Base-by-base conservation (phyloP, 257 asterid species). In the Perilla frutescens region DNA sequence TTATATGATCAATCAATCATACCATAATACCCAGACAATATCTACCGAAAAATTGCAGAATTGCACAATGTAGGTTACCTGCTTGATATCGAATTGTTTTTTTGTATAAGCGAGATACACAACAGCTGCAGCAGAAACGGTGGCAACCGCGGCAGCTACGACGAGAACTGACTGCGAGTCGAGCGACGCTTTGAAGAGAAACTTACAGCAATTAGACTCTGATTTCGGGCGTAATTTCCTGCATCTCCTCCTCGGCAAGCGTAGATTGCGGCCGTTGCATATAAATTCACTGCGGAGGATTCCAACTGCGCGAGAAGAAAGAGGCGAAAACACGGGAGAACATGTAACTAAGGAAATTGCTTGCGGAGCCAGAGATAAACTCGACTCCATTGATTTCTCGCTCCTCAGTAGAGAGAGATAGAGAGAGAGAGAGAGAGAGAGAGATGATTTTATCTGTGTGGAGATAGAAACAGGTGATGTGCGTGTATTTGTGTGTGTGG, bases 91-190 rank as follows among this genome's bases (percentile, higher is more conserved):
- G 11, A 69, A 11, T 31, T 79, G 83, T 15, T 77, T 67, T 68
- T 69, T 77, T 1, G 82, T 71, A 70, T 81, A 75, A 56, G 76
- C 77, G 9, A 83, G 32, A 74, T 79, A 82, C 44, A 88, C 85
- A 12, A 83, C 69, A 3, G 86, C 76, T 41, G 88, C 77, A 41
- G 92, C 96, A 56, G 97, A 87, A 60, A 86, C 85, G 5, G 90
- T 77, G 60, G 87, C 82, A 31, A 81, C 82, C 3, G 90, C 85
- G 9, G 91, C 91, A 12, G 82, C 84, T 39, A 83, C 68, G 11
- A 76, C 84, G 32, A 77, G 34, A 61, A 76, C 63, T 13, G 86
- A 73, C 62, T 89, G 97, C 72, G 94, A 87, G 37, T 88, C 93
- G 2, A 91, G 84, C 74, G 96, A 85, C 20, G 96, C 98, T 78